A percentile compares a stretch with the other conserved stretches of the same genome.
These are phyloP conservation scores for Euphorbia tirucalli DNA, from an alignment of 345 rosid genomes.

Conservation along the genomic window DNA sequence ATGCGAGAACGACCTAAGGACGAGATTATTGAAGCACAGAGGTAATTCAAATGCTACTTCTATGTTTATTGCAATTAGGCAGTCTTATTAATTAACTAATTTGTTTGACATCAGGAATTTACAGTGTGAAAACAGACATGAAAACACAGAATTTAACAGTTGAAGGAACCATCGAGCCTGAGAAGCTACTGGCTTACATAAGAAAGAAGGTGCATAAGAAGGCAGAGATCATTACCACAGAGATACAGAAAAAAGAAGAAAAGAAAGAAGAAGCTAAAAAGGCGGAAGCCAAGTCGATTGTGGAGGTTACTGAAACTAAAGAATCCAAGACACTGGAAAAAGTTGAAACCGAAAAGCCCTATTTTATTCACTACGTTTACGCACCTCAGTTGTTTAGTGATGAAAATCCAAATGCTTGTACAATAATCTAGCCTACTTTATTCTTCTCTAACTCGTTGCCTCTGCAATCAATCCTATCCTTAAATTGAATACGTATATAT, in stretches of 20 bases:
- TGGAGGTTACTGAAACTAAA: conserved; percentile 11
- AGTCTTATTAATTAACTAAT: too few relatives aligned
- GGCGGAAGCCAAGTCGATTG: conserved; percentile 23
- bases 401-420: conserved; percentile 87
- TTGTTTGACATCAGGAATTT: conserved; percentile 44
- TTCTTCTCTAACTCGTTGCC: too few relatives aligned
- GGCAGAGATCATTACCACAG: conserved; percentile 57
- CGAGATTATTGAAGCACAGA: conserved; percentile 54
- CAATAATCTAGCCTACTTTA: conserved; percentile 28
- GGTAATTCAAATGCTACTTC: too few relatives aligned
- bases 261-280: conserved; percentile 25
- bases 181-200: conserved; percentile 49
- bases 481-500: too few relatives aligned
- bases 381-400: conserved; percentile 87
- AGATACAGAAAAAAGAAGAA: conserved; percentile 28
- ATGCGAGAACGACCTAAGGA: conserved; percentile 62
- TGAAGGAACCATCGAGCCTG: conserved; percentile 59
- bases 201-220: conserved; percentile 58
- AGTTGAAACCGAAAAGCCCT: conserved; percentile 47
- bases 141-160: conserved; percentile 69
- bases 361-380: conserved; percentile 69
- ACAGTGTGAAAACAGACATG: conserved; percentile 55
- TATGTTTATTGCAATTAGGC: too few relatives aligned
- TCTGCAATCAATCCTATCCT: too few relatives aligned
- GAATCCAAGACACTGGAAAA: conserved; percentile 41